Percentiles rank a stretch among this genome's conserved stretches.
Evolutionary conservation across 768 basidiomycete genomes (phyloP).

Genomic region (Gloeophyllum trabeum): DNA sequence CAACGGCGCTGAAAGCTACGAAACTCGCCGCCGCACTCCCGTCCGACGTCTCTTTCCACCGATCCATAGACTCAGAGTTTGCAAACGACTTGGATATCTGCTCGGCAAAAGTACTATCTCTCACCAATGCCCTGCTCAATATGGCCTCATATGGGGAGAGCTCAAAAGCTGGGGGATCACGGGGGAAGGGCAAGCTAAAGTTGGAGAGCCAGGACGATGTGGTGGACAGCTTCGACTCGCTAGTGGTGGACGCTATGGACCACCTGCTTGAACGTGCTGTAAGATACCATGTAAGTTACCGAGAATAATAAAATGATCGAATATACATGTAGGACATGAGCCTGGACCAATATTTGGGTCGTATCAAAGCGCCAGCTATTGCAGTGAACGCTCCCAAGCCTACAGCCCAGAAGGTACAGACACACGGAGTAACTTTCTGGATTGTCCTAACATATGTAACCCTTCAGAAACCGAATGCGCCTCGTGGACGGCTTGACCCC

Average conservation of each 20-base stretch:
- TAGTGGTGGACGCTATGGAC: constrained; percentile 81
- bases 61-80: constrained; percentile 67
- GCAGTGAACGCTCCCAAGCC: constrained; percentile 31
- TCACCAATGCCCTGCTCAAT: constrained; percentile 55
- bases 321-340: constrained; percentile 55
- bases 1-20: constrained; percentile 50
- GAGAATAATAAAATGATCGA: background rate
- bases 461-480: constrained; percentile 19
- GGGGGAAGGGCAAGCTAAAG: constrained; percentile 42
- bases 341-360: constrained; percentile 69
- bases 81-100: constrained; percentile 62
- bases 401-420: constrained; percentile 6
- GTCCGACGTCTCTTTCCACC: constrained; percentile 77
- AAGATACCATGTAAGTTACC: constrained; percentile 15
- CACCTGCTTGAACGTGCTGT: constrained; percentile 76
- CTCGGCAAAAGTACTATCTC: constrained; percentile 49
- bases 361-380: constrained; percentile 56
- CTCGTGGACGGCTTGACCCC: constrained; percentile 39
- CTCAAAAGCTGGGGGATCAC: too few species aligned
- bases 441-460: background rate
- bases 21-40: constrained; percentile 52
- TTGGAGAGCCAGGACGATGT: constrained; percentile 69
- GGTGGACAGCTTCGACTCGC: constrained; percentile 67
- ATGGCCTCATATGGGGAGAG: constrained; percentile 24
- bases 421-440: too few species aligned